Conservation (phyloP, 768 basidiomycete genomes). For the Pisolithus orientalis region DNA sequence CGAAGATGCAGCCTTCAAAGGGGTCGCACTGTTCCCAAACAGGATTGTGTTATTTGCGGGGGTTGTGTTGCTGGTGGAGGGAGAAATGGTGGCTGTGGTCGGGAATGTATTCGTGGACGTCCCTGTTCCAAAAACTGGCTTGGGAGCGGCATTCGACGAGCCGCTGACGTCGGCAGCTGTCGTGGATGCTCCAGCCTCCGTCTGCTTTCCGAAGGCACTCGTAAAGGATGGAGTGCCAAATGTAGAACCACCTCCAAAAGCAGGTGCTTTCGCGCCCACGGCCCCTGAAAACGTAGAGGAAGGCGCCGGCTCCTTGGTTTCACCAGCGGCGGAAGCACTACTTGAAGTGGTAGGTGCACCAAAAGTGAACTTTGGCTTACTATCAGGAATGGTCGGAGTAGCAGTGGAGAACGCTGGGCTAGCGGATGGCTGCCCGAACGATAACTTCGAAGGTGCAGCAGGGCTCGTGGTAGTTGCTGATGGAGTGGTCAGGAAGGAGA, state of each 20-base stretch:
- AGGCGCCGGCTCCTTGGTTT: slow-evolving; percentile 18
- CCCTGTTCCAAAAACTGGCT: slow-evolving; percentile 7
- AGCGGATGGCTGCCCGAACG: slow-evolving; percentile 17
- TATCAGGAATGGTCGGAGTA: slow-evolving; percentile 1
- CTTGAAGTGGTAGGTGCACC: slow-evolving; percentile 21
- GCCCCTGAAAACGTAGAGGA: slow-evolving; percentile 26
- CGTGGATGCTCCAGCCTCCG: neutral
- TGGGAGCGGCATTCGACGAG: slow-evolving; percentile 15
- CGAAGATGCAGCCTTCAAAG: slow-evolving; percentile 1
- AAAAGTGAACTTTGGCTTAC: slow-evolving; percentile 16
- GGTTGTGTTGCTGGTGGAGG: slow-evolving; percentile 5
- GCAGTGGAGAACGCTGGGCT: slow-evolving; percentile 2
- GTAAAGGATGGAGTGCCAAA: slow-evolving; percentile 9
- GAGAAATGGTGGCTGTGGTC: slow-evolving; percentile 11
- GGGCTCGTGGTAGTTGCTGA: slow-evolving; percentile 1
- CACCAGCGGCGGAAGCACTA: slow-evolving; percentile 14
- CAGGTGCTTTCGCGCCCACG: slow-evolving; percentile 6
- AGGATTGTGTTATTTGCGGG: slow-evolving; percentile 1
- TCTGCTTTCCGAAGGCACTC: slow-evolving; percentile 12
- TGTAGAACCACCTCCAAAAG: slow-evolving; percentile 14
- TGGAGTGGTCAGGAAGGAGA: slow-evolving; percentile 15
- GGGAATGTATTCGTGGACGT: slow-evolving; percentile 12
- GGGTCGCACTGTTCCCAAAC: slow-evolving; percentile 2
- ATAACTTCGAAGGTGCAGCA: slow-evolving; percentile 15
- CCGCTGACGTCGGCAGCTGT: slow-evolving; percentile 8